Evolutionary conservation across 257 asterid species (phyloP).

Genomic region (Apocynum venetum): DNA sequence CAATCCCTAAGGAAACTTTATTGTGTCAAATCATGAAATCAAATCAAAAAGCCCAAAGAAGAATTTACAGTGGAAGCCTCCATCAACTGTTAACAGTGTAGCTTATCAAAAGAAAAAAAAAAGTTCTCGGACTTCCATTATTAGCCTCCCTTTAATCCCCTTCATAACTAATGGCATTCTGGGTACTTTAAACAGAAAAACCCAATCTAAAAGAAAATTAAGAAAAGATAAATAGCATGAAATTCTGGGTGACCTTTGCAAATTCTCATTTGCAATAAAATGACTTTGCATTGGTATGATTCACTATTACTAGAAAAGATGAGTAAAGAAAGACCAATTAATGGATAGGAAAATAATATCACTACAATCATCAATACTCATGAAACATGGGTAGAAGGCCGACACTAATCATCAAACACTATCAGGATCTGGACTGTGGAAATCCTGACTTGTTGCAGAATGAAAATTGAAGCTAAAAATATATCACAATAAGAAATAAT

Average conservation of each 20-base stretch:
- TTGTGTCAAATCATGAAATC: neutral
- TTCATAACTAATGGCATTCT: neutral
- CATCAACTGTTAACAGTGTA: neutral
- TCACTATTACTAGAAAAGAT: neutral
- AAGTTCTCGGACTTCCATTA: neutral
- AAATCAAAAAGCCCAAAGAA: neutral
- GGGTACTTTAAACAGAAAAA: neutral
- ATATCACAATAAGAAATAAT: neutral
- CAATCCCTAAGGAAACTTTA: neutral
- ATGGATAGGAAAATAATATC: neutral
- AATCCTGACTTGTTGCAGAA: neutral
- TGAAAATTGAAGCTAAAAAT: neutral
- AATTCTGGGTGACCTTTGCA: neutral
- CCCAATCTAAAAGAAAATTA: neutral
- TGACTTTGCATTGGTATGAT: neutral
- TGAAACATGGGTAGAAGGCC: neutral
- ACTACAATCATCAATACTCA: neutral
- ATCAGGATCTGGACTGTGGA: neutral
- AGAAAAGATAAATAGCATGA: neutral
- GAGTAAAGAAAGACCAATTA: neutral
- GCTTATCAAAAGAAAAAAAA: neutral
- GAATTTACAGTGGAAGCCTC: neutral
- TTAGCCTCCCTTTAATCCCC: neutral
- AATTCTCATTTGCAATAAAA: neutral
- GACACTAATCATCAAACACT: neutral